phyloP scores from a whole-genome alignment of 1,284 basidiomycete genomes.

The Cutaneotrichosporon mucoides region DNA sequence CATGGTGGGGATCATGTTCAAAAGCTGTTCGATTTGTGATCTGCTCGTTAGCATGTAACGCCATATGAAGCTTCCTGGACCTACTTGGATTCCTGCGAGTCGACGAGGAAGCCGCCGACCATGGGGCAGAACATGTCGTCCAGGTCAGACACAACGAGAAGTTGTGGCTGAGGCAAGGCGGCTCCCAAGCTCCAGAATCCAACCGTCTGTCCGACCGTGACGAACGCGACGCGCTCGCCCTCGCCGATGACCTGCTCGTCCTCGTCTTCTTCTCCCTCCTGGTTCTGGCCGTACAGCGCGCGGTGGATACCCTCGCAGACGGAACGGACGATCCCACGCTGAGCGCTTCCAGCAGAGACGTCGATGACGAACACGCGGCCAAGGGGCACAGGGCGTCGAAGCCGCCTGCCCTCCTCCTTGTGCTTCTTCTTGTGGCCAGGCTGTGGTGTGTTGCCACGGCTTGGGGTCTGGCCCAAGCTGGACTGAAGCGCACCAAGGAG shows the following conservation, averaged over 20 bases:
- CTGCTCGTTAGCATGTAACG: constrained; percentile 16
- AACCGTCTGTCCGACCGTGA: constrained; percentile 78
- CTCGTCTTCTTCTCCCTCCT: constrained; percentile 34
- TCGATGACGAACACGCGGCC: constrained; percentile 87
- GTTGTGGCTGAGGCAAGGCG: constrained; percentile 59
- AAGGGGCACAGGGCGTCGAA: constrained; percentile 63
- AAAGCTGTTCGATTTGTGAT: constrained; percentile 41
- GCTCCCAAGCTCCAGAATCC: constrained; percentile 89
- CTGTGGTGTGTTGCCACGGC: constrained; percentile 47
- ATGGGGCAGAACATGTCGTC: constrained; percentile 88
- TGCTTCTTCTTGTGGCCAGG: constrained; percentile 31
- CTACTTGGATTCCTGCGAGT: constrained; percentile 67
- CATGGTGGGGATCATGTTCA: constrained; percentile 65
- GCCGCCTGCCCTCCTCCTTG: constrained; percentile 30
- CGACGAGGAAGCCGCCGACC: constrained; percentile 70
- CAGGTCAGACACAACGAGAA: constrained; percentile 83
- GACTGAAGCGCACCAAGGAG: constrained; percentile 43
- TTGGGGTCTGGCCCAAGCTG: constrained; percentile 31
- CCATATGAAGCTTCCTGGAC: constrained; percentile 17
- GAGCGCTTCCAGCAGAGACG: constrained; percentile 67
- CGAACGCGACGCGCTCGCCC: constrained; percentile 61
- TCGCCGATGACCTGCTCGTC: constrained; percentile 47
- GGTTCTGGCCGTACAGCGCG: constrained; percentile 64
- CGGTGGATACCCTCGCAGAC: constrained; percentile 65
- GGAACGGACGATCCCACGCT: constrained; percentile 68